Evolutionary conservation across 257 asterid genomes (phyloP).

Genomic region (Ajuga chamaepitys): DNA sequence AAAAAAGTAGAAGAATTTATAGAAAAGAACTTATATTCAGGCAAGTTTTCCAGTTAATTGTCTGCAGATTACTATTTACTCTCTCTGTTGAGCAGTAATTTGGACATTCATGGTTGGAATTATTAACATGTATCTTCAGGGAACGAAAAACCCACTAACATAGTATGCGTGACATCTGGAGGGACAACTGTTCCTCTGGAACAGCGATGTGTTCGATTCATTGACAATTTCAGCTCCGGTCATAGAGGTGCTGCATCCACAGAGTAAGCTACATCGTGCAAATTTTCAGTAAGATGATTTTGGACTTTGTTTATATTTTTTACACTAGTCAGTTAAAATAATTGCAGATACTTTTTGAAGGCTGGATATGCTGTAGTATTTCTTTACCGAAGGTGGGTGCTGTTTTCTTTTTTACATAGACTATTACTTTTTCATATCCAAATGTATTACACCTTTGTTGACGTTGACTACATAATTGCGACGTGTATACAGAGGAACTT

Average conservation of each 20-base stretch:
- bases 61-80: neutral
- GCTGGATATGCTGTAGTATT: conserved; percentile 88
- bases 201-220: conserved; percentile 83
- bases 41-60: conserved; percentile 23
- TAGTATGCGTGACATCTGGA: conserved; percentile 93
- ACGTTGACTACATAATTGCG: neutral
- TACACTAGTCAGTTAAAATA: conserved; percentile 8
- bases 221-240: conserved; percentile 96
- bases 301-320: neutral
- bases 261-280: conserved; percentile 45
- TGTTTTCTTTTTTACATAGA: neutral
- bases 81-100: neutral
- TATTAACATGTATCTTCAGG: conserved; percentile 26
- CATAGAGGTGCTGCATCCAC: conserved; percentile 97
- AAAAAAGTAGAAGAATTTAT: conserved; percentile 44
- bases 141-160: conserved; percentile 35
- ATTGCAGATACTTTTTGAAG: conserved; percentile 69
- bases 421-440: neutral
- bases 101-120: neutral
- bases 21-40: conserved; percentile 29
- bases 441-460: neutral
- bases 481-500: conserved; percentile 61
- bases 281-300: neutral
- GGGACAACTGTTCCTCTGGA: conserved; percentile 98
- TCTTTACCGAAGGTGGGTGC: conserved; percentile 70